Base-by-base conservation (phyloP, 2,329 filamentous ascomycete genomes). In the Fusarium subglutinans region DNA sequence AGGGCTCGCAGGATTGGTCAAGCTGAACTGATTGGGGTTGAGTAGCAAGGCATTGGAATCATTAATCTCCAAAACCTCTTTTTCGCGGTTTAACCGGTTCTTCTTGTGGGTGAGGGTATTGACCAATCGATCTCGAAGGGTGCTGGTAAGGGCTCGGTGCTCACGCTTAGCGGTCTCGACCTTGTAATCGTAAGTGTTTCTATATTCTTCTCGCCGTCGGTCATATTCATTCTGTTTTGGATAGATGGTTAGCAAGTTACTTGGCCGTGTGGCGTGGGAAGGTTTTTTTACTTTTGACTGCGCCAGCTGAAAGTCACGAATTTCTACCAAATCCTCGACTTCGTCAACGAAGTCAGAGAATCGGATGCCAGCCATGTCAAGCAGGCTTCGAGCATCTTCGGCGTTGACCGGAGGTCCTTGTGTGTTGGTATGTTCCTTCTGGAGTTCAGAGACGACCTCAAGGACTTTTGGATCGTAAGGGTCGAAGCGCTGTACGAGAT, bases 301-400 rank as follows among this genome's bases (percentile, higher is more conserved):
- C 12, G 93, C 92, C 79, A 98, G 84, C 77, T 95, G 91, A 73
- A 93, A 91, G 85, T 99, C 96, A 76, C 94, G 90, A 79, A 94
- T 90, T 82, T 98, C 95, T 75, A 98, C 91, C 13, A 94, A 89
- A 81, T 97, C 92, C 80, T 98, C 97, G 61, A 98, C 90, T 70
- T 96, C 91, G 75, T 94, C 90, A 26, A 96, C 90, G 84, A 97
- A 98, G 76, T 94, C 91, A 67, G 92, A 89, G 81, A 98, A 98
- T 79, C 93, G 90, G 78, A 92, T 94, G 4, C 96, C 96, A 40
- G 94, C 94, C 84, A 93, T 92, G 60, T 92, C 88, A 33, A 94
- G 80, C 79, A 93, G 83, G 78, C 89, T 88, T 83, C 89, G 83
- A 33, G 86, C 85, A 63, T 76, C 80, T 43, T 86, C 84, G 24